A percentile compares a stretch with the other conserved stretches of the same genome.
phyloP scores from a whole-genome alignment of 2,329 filamentous ascomycete species.

The Microsporum audouinii region DNA sequence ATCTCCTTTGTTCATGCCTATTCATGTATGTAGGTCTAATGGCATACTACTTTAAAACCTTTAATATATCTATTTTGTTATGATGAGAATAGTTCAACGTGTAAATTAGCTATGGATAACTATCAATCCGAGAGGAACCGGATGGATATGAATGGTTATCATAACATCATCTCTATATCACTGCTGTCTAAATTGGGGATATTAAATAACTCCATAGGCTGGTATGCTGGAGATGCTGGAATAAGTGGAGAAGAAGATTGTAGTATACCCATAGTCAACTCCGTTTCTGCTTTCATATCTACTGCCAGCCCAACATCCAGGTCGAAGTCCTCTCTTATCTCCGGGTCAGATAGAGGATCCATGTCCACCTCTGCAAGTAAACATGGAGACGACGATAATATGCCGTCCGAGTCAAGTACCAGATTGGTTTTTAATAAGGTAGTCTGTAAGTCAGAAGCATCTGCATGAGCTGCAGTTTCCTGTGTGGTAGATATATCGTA shows the following conservation, averaged over 20 bases:
- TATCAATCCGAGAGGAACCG: not conserved
- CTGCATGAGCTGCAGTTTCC: not conserved
- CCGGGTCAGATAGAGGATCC: not conserved
- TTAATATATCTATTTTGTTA: not conserved
- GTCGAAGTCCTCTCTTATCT: not conserved
- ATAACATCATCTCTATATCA: not conserved
- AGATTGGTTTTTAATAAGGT: too few relatives aligned
- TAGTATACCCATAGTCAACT: not conserved
- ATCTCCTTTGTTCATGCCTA: not conserved
- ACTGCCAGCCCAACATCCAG: not conserved
- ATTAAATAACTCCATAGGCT: not conserved
- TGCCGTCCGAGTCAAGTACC: not conserved
- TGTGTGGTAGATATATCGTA: not conserved
- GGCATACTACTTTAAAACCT: not conserved
- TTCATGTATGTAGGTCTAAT: not conserved
- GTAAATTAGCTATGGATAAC: too few relatives aligned
- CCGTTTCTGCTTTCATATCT: not conserved
- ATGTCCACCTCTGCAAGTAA: not conserved
- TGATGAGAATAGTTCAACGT: not conserved
- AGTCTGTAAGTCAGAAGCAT: not conserved
- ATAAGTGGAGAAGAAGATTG: conserved; percentile 1
- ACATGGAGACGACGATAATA: not conserved
- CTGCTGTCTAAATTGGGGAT: not conserved
- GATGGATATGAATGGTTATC: not conserved
- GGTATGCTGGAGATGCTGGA: not conserved